Evolutionary conservation across 306 rosid species (phyloP), one percentile per base, ranked within the genome.

Genomic region (Nissolia schottii): DNA sequence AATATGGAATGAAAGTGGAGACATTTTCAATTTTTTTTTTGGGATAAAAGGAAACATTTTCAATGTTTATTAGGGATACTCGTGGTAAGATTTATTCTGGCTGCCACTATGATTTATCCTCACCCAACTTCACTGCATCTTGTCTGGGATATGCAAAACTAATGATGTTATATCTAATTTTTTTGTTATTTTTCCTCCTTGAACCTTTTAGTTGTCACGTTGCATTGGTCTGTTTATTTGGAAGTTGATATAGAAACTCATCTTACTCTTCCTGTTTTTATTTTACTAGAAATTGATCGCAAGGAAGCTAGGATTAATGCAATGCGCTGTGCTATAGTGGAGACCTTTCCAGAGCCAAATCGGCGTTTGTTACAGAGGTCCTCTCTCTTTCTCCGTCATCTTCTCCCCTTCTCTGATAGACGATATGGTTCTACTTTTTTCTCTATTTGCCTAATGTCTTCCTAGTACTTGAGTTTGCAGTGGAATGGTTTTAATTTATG

Each of bases 341-440:
- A 95, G 77, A 89, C 96, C 57, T 95, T 95, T 82, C 99, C 99
- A 2, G 99, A 95, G 77, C 99, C 99, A 46, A 95, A 95, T 65
- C 90, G 99, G 51, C 96, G 96, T 37, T 85, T 95, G 78, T 83
- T 95, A 67, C 97, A 91, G 16, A 95, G 99, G 99, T 95, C 29
- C 59, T 49, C 41, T 20, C 32, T 70, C 64, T 27, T 46, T 55
- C 27, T 64, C 51, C 43, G 0, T 2, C 29, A 38, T 29, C 28
- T 48, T 22, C 29, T 3, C 31, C 37, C 75, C 32, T 9, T 32
- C 48, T 24, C 35, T 24, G 27, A 14, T 32, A 19, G 73, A 64
- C 3, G 46, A 55, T 75, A 34, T 45, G 15, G 29, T 60, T 7
- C 5, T 46, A 23, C 20, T 13, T 9, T 13, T 28, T 10, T 58